phyloP scores from a whole-genome alignment of 192 early-diverging fungal genomes.

The Coemansia sp. region DNA sequence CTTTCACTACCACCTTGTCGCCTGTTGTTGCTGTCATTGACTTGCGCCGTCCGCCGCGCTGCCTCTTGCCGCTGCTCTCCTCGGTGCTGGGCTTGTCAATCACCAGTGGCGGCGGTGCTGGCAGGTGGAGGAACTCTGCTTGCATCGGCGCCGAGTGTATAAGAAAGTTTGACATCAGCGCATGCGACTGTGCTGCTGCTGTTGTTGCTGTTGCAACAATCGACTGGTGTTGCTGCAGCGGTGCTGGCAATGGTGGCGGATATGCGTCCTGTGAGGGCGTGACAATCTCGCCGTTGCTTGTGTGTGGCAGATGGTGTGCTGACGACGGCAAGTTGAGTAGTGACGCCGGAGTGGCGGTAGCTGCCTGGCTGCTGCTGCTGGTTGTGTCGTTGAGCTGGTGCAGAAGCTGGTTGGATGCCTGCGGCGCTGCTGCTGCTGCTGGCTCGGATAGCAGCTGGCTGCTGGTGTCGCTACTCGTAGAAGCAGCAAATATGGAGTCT shows the following conservation, averaged over 20 bases:
- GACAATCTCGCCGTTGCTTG: slow-evolving; percentile 30
- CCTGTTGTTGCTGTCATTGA: slow-evolving; percentile 8
- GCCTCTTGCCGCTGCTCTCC: not conserved
- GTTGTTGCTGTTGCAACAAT: not conserved
- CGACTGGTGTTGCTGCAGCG: too few relatives aligned
- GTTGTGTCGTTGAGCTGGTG: slow-evolving; percentile 25
- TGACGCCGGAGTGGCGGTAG: slow-evolving; percentile 38
- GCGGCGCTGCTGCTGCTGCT: not conserved
- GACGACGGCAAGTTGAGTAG: slow-evolving; percentile 52
- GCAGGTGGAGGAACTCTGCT: slow-evolving; percentile 38
- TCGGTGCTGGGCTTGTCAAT: too few relatives aligned
- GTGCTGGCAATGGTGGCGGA: not conserved
- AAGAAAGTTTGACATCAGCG: slow-evolving; percentile 11
- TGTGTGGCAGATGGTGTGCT: slow-evolving; percentile 47
- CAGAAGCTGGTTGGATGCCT: not conserved
- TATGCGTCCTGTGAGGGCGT: not conserved
- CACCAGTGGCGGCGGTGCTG: slow-evolving; percentile 38
- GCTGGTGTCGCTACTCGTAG: not conserved
- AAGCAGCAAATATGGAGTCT: not conserved
- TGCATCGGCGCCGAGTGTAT: slow-evolving; percentile 45
- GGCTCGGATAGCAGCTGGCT: not conserved
- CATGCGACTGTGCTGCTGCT: not conserved
- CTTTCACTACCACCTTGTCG: not conserved
- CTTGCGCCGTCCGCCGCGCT: slow-evolving; percentile 12
- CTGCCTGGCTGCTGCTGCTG: not conserved